phyloP scores from a whole-genome alignment of 257 asterid genomes.

The Solanum rostratum region DNA sequence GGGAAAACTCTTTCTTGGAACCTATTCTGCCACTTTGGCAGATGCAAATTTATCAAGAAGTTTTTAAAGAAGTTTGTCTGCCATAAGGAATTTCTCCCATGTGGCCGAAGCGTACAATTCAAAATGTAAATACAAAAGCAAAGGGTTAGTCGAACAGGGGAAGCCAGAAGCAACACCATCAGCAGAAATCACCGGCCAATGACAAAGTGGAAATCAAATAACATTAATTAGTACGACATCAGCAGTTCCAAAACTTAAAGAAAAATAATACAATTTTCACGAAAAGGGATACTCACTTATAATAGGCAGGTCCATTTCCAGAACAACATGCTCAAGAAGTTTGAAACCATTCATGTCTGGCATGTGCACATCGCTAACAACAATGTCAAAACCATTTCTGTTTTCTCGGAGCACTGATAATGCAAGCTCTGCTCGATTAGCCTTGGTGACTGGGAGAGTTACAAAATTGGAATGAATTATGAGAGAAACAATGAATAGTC shows the following conservation, averaged over 20 bases:
- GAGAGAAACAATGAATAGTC: background rate
- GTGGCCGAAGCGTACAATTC: background rate
- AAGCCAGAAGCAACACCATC: too few relatives aligned
- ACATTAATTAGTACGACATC: background rate
- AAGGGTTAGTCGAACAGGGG: too few relatives aligned
- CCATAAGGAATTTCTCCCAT: background rate
- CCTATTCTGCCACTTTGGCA: background rate
- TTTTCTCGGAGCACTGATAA: conserved; percentile 59
- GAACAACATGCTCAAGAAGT: conserved; percentile 76
- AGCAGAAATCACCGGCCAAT: conserved; percentile 87
- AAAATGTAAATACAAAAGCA: background rate
- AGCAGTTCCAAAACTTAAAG: background rate
- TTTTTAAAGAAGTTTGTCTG: background rate
- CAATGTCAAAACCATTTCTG: conserved; percentile 66
- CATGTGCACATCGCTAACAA: conserved; percentile 95
- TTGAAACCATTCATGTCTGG: conserved; percentile 98
- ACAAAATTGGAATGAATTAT: background rate
- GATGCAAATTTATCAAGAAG: background rate
- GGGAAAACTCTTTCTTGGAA: background rate
- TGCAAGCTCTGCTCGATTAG: conserved; percentile 76
- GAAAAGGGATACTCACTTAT: conserved; percentile 51
- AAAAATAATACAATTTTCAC: background rate
- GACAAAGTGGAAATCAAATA: background rate
- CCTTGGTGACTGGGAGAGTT: conserved; percentile 54
- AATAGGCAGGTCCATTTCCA: conserved; percentile 95